phyloP scores from a whole-genome alignment of 495 filamentous ascomycete genomes.

The Penicillium ucsense region DNA sequence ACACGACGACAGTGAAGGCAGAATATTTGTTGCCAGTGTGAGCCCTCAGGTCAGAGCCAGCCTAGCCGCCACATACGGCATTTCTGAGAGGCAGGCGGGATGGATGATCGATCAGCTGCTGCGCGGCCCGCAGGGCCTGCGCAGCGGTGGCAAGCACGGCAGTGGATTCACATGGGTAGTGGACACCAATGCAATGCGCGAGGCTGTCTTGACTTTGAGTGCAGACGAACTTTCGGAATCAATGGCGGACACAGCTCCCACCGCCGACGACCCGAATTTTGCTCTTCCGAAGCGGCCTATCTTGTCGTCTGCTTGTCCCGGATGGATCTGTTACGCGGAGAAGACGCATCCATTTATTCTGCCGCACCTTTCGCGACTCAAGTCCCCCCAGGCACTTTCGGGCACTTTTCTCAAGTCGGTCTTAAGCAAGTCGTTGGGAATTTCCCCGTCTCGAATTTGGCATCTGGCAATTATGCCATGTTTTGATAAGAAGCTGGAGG shows the following conservation, averaged over 20 bases:
- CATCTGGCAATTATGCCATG: constrained; percentile 94
- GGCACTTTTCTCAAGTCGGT: constrained; percentile 84
- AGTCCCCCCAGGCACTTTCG: constrained; percentile 86
- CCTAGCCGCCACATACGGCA: constrained; percentile 68
- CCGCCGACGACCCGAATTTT: constrained; percentile 5
- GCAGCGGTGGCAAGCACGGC: constrained; percentile 54
- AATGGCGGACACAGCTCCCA: constrained; percentile 13
- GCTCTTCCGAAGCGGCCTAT: constrained; percentile 57
- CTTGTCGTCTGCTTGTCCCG: constrained; percentile 84
- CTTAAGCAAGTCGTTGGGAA: constrained; percentile 56
- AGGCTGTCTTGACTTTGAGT: constrained; percentile 65
- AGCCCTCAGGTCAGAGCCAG: constrained; percentile 84
- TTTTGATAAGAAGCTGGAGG: constrained; percentile 98
- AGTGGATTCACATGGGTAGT: constrained; percentile 80
- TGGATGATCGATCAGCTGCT: constrained; percentile 78
- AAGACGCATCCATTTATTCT: constrained; percentile 92
- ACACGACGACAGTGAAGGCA: constrained; percentile 38
- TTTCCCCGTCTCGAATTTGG: constrained; percentile 78
- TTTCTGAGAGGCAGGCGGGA: constrained; percentile 63
- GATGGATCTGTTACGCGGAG: constrained; percentile 98
- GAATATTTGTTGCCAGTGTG: constrained; percentile 81
- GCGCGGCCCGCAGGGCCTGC: constrained; percentile 56
- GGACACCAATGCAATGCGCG: constrained; percentile 73
- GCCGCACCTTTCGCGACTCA: constrained; percentile 81
- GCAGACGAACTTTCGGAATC: constrained; percentile 64